phyloP scores from a whole-genome alignment of 345 rosid species.

The Clausena lansium region DNA sequence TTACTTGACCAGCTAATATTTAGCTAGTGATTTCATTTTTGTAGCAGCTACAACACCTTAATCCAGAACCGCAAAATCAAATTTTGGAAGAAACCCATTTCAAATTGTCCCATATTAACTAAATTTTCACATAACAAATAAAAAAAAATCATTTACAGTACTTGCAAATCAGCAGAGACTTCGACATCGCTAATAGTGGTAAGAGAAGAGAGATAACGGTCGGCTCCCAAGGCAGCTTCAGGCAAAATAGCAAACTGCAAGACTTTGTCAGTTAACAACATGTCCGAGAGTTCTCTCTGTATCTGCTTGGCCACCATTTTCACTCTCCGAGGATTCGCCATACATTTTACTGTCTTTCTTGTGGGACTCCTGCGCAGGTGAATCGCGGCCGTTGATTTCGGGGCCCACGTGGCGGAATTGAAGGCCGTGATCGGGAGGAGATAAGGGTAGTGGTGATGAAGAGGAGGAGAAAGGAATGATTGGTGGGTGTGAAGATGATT shows the following conservation, averaged over 20 bases:
- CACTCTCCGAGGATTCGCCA: slow-evolving; percentile 91
- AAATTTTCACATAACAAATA: background rate
- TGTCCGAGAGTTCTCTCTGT: slow-evolving; percentile 82
- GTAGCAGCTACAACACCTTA: background rate
- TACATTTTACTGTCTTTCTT: slow-evolving; percentile 42
- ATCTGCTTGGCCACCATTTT: slow-evolving; percentile 91
- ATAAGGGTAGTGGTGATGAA: slow-evolving; percentile 1
- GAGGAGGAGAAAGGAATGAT: slow-evolving; percentile 20
- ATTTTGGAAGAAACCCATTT: background rate
- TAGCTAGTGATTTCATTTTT: background rate
- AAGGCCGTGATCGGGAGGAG: slow-evolving; percentile 23
- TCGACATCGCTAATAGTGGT: slow-evolving; percentile 87
- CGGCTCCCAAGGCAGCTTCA: slow-evolving; percentile 86
- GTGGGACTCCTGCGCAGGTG: slow-evolving; percentile 19
- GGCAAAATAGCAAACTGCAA: slow-evolving; percentile 82
- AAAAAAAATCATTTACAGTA: background rate
- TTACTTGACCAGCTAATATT: background rate
- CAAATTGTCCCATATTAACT: background rate
- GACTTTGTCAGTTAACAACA: slow-evolving; percentile 83
- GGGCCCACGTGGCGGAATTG: slow-evolving; percentile 24
- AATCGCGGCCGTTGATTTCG: slow-evolving; percentile 24
- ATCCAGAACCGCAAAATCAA: background rate
- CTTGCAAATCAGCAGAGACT: slow-evolving; percentile 84
- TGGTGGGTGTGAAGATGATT: slow-evolving; percentile 22
- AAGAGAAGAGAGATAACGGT: slow-evolving; percentile 76